These are phyloP conservation scores for Xylaria multiplex DNA, from an alignment of 2,329 filamentous ascomycete species.

Conservation along the genomic window DNA sequence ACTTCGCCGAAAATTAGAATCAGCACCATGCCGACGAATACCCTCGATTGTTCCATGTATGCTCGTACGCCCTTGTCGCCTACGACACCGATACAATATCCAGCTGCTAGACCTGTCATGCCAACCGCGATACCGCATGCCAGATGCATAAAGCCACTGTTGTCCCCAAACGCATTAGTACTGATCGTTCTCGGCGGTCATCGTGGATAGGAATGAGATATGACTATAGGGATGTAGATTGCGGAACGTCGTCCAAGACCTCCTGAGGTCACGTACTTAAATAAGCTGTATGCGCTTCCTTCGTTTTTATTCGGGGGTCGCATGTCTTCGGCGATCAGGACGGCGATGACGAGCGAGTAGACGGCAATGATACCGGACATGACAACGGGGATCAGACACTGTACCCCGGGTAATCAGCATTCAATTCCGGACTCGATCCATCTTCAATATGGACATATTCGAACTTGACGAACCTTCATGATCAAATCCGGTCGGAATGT, in stretches of 20 bases:
- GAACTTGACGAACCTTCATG: conserved; percentile 75
- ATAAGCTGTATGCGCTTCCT: conserved; percentile 78
- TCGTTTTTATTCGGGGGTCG: conserved; percentile 67
- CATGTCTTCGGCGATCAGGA: conserved; percentile 93
- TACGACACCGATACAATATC: conserved; percentile 95
- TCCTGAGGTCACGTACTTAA: conserved; percentile 67
- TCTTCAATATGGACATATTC: neutral
- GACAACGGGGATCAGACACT: conserved; percentile 88
- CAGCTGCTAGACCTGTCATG: conserved; percentile 89
- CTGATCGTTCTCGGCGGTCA: conserved; percentile 32
- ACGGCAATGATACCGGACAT: conserved; percentile 99
- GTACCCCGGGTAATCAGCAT: conserved; percentile 18
- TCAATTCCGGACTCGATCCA: neutral
- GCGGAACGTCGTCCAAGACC: neutral
- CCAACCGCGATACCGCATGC: conserved; percentile 91
- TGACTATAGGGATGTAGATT: neutral
- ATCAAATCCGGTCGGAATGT: conserved; percentile 87
- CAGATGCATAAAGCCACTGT: conserved; percentile 92
- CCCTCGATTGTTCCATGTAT: conserved; percentile 94
- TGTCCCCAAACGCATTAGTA: conserved; percentile 20
- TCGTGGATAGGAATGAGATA: neutral
- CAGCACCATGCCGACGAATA: conserved; percentile 98
- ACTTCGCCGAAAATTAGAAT: conserved; percentile 99
- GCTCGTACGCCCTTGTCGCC: conserved; percentile 93
- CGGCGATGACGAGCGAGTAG: conserved; percentile 95